Evolutionary conservation across 345 rosid genomes (phyloP).

Genomic region (Brassica nigra): DNA sequence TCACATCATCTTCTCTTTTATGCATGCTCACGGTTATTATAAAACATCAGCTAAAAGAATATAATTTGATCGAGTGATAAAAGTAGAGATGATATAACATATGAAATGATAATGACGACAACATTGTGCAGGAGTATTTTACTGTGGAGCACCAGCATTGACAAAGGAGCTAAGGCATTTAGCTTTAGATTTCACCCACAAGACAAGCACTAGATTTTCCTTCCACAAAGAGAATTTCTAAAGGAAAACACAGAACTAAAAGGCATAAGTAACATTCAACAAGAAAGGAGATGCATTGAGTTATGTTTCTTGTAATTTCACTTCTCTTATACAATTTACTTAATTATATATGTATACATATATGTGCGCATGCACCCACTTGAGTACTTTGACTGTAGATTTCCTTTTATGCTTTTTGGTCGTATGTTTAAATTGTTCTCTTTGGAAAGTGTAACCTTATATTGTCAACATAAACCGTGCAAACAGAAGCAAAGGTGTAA

Average conservation of each 20-base stretch:
- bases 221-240: conserved; percentile 80
- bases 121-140: conserved; percentile 67
- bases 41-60: background rate
- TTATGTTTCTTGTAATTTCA: conserved; percentile 28
- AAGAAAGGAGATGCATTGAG: too few relatives aligned
- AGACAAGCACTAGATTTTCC: conserved; percentile 70
- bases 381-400: conserved; percentile 26
- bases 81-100: background rate
- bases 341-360: background rate
- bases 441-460: conserved; percentile 15
- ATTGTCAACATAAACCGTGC: conserved; percentile 1
- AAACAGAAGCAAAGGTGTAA: conserved; percentile 8
- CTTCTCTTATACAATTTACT: conserved; percentile 7
- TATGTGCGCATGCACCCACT: conserved; percentile 5
- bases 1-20: background rate
- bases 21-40: background rate
- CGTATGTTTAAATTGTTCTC: background rate
- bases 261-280: background rate
- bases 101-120: background rate
- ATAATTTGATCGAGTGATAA: background rate
- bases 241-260: conserved; percentile 15
- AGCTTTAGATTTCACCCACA: conserved; percentile 75
- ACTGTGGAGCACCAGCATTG: conserved; percentile 72
- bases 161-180: conserved; percentile 68
- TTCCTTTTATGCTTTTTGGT: conserved; percentile 21